Evolutionary conservation across 495 filamentous ascomycete species (phyloP).

Genomic region (Podospora appendiculata): DNA sequence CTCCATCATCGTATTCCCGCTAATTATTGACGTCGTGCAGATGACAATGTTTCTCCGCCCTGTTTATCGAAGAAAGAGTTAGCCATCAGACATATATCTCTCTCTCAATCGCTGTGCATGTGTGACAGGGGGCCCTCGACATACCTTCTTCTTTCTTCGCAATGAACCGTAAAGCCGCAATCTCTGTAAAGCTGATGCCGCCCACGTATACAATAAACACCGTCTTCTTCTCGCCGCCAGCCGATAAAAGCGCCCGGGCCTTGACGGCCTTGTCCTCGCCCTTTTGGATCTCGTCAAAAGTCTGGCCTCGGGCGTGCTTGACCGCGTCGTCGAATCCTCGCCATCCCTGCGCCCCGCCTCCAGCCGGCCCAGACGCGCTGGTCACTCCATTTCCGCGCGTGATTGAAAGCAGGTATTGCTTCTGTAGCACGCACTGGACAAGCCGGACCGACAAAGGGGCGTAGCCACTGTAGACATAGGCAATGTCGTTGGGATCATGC

Average conservation of each 20-base stretch:
- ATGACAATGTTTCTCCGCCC: conserved; percentile 75
- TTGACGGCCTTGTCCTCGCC: conserved; percentile 90
- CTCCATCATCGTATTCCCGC: conserved; percentile 83
- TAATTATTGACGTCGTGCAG: conserved; percentile 85
- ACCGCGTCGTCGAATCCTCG: conserved; percentile 83
- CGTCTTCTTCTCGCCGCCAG: conserved; percentile 65
- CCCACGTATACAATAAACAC: conserved; percentile 93
- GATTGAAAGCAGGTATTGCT: conserved; percentile 67
- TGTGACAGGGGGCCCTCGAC: background rate
- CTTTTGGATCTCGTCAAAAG: conserved; percentile 87
- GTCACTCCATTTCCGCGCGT: conserved; percentile 48
- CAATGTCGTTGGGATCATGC: conserved; percentile 90
- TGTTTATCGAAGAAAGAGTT: conserved; percentile 14
- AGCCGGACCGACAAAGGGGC: conserved; percentile 88
- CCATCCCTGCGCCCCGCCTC: conserved; percentile 68
- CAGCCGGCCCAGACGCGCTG: conserved; percentile 36
- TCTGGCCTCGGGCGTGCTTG: conserved; percentile 75
- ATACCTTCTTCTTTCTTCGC: conserved; percentile 75
- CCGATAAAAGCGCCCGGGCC: conserved; percentile 75
- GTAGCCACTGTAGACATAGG: conserved; percentile 96
- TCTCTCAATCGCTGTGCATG: too few relatives aligned
- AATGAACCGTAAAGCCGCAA: conserved; percentile 88
- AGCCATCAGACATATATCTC: background rate
- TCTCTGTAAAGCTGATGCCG: conserved; percentile 91
- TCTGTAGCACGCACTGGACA: conserved; percentile 92